Evolutionary conservation across 1,284 basidiomycete species (phyloP).

Genomic region (Termitomyces sp.): DNA sequence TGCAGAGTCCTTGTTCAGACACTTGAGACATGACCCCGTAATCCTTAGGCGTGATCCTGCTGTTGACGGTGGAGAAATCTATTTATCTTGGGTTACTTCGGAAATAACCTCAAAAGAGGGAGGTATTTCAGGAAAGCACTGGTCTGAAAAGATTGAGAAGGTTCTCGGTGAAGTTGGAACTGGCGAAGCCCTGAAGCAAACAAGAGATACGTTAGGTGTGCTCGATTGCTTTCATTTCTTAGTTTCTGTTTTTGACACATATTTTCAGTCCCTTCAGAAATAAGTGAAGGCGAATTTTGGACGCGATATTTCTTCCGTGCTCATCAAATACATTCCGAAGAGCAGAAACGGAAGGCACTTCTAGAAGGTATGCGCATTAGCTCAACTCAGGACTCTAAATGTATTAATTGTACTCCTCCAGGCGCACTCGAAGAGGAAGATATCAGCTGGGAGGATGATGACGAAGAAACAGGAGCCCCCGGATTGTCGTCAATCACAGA

Average conservation of each 20-base stretch:
- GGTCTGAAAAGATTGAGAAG: constrained; percentile 47
- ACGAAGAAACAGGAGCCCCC: constrained; percentile 37
- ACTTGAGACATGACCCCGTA: constrained; percentile 71
- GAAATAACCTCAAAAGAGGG: constrained; percentile 49
- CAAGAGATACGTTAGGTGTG: constrained; percentile 60
- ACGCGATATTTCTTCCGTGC: constrained; percentile 88
- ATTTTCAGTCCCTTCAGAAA: constrained; percentile 59
- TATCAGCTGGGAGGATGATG: constrained; percentile 80
- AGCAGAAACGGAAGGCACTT: constrained; percentile 75
- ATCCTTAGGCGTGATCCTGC: constrained; percentile 77
- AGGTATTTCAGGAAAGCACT: constrained; percentile 52
- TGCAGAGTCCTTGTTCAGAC: constrained; percentile 72
- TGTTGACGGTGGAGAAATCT: constrained; percentile 56
- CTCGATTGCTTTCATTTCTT: constrained; percentile 12
- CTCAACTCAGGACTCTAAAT: background rate
- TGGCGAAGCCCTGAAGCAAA: constrained; percentile 54
- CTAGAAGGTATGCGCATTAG: constrained; percentile 58
- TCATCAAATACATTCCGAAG: constrained; percentile 80
- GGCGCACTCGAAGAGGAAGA: constrained; percentile 67
- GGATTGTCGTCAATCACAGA: constrained; percentile 21
- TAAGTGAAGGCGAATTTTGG: constrained; percentile 80
- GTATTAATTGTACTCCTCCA: constrained; percentile 21
- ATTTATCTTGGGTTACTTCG: constrained; percentile 52
- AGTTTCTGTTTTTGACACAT: constrained; percentile 1
- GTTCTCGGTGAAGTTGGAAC: constrained; percentile 47